Evolutionary conservation across 176 grass and related monocot genomes (phyloP).

Genomic region (Dactylis glomerata): DNA sequence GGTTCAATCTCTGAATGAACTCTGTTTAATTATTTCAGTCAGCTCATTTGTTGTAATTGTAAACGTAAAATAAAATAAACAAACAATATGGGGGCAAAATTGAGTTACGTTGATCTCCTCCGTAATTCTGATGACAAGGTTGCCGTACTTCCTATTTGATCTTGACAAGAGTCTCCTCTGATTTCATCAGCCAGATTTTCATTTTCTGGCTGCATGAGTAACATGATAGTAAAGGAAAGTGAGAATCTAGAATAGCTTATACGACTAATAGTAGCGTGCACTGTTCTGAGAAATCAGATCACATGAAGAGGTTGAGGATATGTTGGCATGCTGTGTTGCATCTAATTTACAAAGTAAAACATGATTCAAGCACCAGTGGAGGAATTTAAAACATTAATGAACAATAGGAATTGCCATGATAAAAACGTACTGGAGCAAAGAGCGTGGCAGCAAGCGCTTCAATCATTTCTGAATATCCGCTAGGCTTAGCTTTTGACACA

Average conservation of each 20-base stretch:
- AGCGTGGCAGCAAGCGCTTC: slow-evolving; percentile 57
- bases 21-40: slow-evolving; percentile 13
- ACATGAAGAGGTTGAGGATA: not conserved
- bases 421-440: not conserved
- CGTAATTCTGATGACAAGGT: slow-evolving; percentile 42
- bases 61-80: not conserved
- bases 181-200: slow-evolving; percentile 16
- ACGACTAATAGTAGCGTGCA: not conserved
- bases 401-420: not conserved
- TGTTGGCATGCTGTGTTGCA: not conserved
- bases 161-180: slow-evolving; percentile 21
- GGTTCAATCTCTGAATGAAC: slow-evolving; percentile 27
- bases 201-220: slow-evolving; percentile 36
- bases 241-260: not conserved
- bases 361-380: not conserved
- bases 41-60: not conserved
- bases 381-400: not conserved
- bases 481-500: slow-evolving; percentile 59
- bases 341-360: not conserved
- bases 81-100: not conserved
- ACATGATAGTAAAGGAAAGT: not conserved
- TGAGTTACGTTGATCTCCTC: slow-evolving; percentile 48
- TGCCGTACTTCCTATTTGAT: slow-evolving; percentile 23
- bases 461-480: slow-evolving; percentile 66
- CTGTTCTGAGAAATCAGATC: not conserved